A percentile compares a stretch with the other conserved stretches of the same genome.
phyloP scores from a whole-genome alignment of 2,329 filamentous ascomycete species.

The Nothophoma quercina region DNA sequence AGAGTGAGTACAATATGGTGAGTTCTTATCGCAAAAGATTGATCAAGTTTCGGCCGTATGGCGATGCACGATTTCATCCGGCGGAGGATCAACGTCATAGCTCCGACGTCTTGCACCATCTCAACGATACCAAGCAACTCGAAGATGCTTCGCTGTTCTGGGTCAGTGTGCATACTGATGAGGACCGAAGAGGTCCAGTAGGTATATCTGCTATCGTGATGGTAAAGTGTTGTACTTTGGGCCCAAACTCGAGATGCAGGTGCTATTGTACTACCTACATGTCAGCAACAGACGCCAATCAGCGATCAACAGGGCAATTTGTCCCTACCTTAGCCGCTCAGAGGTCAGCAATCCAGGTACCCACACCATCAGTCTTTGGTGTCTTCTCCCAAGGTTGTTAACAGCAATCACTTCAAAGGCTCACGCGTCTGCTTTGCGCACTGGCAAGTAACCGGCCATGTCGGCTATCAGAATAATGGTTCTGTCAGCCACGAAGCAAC shows the following conservation, averaged over 20 bases:
- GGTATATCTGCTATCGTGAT: no score
- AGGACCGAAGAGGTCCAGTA: no score
- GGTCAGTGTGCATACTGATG: no score
- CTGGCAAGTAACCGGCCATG: constrained; percentile 7
- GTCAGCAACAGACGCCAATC: constrained; percentile 6
- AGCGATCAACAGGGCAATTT: background rate
- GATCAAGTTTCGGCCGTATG: constrained; percentile 8
- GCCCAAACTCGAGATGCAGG: background rate
- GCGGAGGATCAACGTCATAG: constrained; percentile 2
- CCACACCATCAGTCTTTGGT: no score
- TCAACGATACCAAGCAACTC: background rate
- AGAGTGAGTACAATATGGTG: no score
- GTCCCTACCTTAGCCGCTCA: background rate
- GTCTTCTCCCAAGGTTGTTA: background rate
- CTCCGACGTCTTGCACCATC: background rate
- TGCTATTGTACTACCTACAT: background rate
- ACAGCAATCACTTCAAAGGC: background rate
- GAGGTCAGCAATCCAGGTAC: background rate
- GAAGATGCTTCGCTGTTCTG: no score
- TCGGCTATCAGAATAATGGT: constrained; percentile 1
- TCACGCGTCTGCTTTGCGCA: background rate
- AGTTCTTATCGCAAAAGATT: constrained; percentile 5
- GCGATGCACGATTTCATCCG: constrained; percentile 6
- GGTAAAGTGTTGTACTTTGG: no score
- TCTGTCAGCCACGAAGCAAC: constrained; percentile 6